These are phyloP conservation scores for Globisporangium cylindrosporum DNA, from an alignment of 352 stramenopile genomes.

Conservation along the genomic window DNA sequence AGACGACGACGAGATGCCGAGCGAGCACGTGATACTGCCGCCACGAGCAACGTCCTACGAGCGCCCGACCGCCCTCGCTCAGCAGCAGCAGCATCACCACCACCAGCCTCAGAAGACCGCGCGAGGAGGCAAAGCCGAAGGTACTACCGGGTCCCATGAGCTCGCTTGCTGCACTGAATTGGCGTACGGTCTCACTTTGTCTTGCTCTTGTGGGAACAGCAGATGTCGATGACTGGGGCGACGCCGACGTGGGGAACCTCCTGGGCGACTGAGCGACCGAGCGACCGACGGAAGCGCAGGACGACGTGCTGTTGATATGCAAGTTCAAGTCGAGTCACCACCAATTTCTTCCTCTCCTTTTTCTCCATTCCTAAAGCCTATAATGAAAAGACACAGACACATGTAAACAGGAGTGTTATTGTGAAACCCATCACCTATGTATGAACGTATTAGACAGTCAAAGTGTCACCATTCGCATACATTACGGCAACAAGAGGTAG, in stretches of 20 bases:
- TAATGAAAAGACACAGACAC: not conserved
- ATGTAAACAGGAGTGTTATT: not conserved
- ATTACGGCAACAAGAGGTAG: not conserved
- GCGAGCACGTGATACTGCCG: slow-evolving; percentile 42
- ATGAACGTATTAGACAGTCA: not conserved
- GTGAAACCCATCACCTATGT: not conserved
- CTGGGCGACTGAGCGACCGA: slow-evolving; percentile 44
- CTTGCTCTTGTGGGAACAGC: slow-evolving; percentile 11
- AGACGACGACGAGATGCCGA: slow-evolving; percentile 21
- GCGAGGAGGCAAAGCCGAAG: slow-evolving; percentile 46
- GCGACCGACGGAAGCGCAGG: not conserved
- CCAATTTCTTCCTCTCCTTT: not conserved
- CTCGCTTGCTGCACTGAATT: slow-evolving; percentile 13
- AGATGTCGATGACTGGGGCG: slow-evolving; percentile 80
- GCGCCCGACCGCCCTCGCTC: slow-evolving; percentile 12
- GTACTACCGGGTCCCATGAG: slow-evolving; percentile 24
- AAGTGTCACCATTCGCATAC: not conserved
- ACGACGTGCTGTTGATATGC: not conserved
- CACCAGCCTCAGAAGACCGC: slow-evolving; percentile 28
- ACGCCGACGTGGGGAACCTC: slow-evolving; percentile 75
- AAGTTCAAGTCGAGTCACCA: not conserved
- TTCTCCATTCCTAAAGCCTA: not conserved
- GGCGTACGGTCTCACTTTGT: slow-evolving; percentile 11
- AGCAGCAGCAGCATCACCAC: slow-evolving; percentile 14
- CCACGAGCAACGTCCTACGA: slow-evolving; percentile 32